These are phyloP conservation scores for Sporothrix schenckii DNA, from an alignment of 2,329 filamentous ascomycete genomes.

Conservation along the genomic window DNA sequence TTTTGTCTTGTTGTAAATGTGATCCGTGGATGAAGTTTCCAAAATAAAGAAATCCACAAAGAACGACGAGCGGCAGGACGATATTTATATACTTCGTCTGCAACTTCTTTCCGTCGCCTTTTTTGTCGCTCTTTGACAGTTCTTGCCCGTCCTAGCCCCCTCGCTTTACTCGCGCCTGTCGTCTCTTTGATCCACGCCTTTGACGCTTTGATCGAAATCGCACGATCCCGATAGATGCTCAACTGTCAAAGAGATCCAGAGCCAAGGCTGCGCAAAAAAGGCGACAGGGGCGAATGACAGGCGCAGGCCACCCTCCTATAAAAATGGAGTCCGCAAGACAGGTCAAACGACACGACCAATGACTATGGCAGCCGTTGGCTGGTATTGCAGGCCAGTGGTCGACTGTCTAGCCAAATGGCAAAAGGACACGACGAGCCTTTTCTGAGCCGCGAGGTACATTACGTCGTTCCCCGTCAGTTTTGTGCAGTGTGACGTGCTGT, in stretches of 20 bases:
- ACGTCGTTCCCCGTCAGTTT: neutral
- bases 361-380: no score
- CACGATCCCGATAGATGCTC: slow-evolving; percentile 6
- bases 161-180: neutral
- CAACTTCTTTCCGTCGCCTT: neutral
- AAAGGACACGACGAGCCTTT: neutral
- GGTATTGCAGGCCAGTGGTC: neutral
- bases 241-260: neutral
- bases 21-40: neutral
- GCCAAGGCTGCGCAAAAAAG: slow-evolving; percentile 14
- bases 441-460: slow-evolving; percentile 4
- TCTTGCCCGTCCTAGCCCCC: neutral
- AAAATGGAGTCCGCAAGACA: neutral
- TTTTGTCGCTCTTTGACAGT: neutral
- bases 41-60: slow-evolving; percentile 10
- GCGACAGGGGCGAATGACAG: slow-evolving; percentile 16
- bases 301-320: slow-evolving; percentile 4
- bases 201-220: neutral
- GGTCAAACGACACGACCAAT: neutral
- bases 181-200: neutral
- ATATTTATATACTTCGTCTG: slow-evolving; percentile 1
- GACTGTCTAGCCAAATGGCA: neutral
- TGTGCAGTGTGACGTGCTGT: slow-evolving; percentile 6
- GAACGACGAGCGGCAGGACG: neutral
- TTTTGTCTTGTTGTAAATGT: neutral